Evolutionary conservation across 306 rosid genomes (phyloP).

Genomic region (Vicia faba): DNA sequence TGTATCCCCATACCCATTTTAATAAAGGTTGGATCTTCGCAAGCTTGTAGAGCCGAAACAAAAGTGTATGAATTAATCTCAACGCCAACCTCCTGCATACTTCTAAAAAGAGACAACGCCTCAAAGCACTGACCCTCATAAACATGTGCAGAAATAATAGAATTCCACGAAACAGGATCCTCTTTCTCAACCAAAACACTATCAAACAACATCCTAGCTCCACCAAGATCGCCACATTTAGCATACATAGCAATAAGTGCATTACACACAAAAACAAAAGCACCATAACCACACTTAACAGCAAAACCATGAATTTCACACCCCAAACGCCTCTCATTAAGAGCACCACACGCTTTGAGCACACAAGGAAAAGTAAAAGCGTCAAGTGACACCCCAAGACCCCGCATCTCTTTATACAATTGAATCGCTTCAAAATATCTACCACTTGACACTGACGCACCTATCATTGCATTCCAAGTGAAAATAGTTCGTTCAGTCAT

Average conservation of each 20-base stretch:
- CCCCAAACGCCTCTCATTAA: constrained; percentile 42
- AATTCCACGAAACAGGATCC: constrained; percentile 71
- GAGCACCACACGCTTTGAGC: constrained; percentile 57
- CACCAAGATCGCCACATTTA: constrained; percentile 52
- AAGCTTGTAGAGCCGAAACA: constrained; percentile 74
- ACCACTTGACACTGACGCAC: constrained; percentile 62
- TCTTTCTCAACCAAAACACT: constrained; percentile 48
- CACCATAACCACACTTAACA: constrained; percentile 55
- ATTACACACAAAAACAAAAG: constrained; percentile 54
- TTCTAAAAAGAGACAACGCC: constrained; percentile 57
- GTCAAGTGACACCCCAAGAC: constrained; percentile 48
- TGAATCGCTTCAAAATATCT: constrained; percentile 51
- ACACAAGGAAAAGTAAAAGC: constrained; percentile 62
- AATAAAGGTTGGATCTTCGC: constrained; percentile 50
- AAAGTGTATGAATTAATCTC: constrained; percentile 54
- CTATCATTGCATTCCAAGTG: constrained; percentile 77
- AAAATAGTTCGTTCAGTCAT: constrained; percentile 60
- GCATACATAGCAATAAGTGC: constrained; percentile 76
- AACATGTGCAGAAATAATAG: constrained; percentile 63
- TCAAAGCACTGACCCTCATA: constrained; percentile 47
- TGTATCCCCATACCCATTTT: constrained; percentile 68
- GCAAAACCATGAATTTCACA: constrained; percentile 69
- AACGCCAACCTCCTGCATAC: constrained; percentile 51
- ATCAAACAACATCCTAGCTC: constrained; percentile 58
- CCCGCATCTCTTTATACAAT: constrained; percentile 59